Base-by-base conservation (phyloP, 495 filamentous ascomycete genomes). In the Tuber borchii region DNA sequence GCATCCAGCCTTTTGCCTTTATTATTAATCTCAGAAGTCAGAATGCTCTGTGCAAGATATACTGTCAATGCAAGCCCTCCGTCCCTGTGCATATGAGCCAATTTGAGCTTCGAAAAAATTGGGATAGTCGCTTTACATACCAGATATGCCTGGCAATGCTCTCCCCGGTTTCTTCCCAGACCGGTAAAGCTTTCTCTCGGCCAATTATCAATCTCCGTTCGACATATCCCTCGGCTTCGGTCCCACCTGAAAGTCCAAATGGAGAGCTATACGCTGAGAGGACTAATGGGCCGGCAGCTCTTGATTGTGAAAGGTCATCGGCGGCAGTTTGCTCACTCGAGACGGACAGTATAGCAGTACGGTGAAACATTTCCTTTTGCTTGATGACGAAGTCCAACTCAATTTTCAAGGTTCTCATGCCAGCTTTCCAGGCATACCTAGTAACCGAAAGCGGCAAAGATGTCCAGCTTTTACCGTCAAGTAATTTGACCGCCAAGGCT, bases 111-210 rank as follows among this genome's bases (percentile, higher is more conserved):
- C 1, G 14, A 76, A 73, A 56, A 17, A 34, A 65, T 19, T 16
- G 17, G 56, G 56, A 17, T 65, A 14, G 26, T 65, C 39, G 68
- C 31, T 70, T 51, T 22, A 74, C 73, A 84, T 90, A 95, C 95
- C 95, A 99, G 70, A 98, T 89, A 84, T 99, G 95, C 22, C 94
- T 88, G 22, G 95, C 94, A 80, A 99, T 97, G 82, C 93, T 97
- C 83, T 98, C 94, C 10, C 94, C 95, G 2, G 93, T 93, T 76
- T 98, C 94, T 81, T 99, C 95, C 86, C 91, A 92, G 34, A 97
- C 88, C 71, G 76, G 80, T 56, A 89, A 79, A 2, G 26, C 74
- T 48, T 78, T 74, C 1, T 75, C 44, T 10, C 73, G 71, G 19
- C 80, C 78, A 31, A 82, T 76, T 40, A 71, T 77, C 74, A 93